Evolutionary conservation across 2,329 filamentous ascomycete genomes (phyloP).

Genomic region (Claviceps maximensis): DNA sequence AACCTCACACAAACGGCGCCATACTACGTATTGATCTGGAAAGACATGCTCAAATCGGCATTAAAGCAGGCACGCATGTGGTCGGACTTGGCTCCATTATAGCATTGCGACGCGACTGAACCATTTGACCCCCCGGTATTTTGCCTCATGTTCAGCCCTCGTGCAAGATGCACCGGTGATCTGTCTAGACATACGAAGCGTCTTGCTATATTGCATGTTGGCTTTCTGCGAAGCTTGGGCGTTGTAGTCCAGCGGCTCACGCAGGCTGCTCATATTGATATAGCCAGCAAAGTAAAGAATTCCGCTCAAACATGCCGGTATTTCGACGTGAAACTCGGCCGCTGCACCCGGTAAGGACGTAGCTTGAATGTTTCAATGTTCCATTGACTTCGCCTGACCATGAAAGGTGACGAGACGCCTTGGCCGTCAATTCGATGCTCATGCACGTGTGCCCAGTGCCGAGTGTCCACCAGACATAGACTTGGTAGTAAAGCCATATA

Average conservation of each 20-base stretch:
- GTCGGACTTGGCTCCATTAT: not conserved
- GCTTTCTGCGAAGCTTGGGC: not conserved
- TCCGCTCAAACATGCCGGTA: not conserved
- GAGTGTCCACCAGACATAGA: too few relatives aligned
- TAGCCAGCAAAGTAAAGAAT: too few relatives aligned
- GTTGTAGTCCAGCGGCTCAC: not conserved
- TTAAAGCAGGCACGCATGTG: not conserved
- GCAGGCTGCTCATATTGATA: too few relatives aligned
- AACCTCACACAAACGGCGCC: not conserved
- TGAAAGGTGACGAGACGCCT: too few relatives aligned
- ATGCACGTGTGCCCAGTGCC: not conserved
- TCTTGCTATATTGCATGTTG: too few relatives aligned
- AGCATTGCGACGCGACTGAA: not conserved
- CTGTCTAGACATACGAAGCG: too few relatives aligned
- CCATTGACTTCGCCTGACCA: too few relatives aligned
- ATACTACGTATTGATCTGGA: not conserved
- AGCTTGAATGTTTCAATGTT: too few relatives aligned
- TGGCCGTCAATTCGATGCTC: too few relatives aligned
- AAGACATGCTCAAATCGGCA: not conserved
- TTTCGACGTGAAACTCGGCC: too few relatives aligned
- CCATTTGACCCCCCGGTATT: not conserved
- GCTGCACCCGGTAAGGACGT: too few relatives aligned
- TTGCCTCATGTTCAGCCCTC: not conserved
- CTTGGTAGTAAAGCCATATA: too few relatives aligned
- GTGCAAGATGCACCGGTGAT: not conserved